These are phyloP conservation scores for Cytospora paraplurivora DNA, from an alignment of 2,329 filamentous ascomycete species.

Conservation along the genomic window DNA sequence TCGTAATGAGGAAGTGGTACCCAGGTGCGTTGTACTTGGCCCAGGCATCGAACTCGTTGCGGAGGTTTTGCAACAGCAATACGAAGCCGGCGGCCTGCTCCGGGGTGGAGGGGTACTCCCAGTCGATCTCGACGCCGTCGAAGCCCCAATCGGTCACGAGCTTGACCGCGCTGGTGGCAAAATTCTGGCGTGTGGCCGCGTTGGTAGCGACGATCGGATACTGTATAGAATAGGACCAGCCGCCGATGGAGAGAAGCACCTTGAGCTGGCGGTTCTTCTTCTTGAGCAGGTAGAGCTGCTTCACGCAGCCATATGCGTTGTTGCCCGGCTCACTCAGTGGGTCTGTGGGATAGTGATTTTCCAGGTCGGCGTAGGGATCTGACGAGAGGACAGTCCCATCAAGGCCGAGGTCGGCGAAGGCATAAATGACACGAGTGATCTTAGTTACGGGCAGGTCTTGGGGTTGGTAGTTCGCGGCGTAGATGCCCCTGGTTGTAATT, in stretches of 20 bases:
- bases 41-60: constrained; percentile 40
- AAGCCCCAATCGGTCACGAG: constrained; percentile 69
- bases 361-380: constrained; percentile 62
- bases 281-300: constrained; percentile 77
- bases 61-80: constrained; percentile 45
- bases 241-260: constrained; percentile 78
- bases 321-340: constrained; percentile 56
- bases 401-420: constrained; percentile 50
- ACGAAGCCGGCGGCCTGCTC: constrained; percentile 41
- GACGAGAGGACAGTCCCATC: constrained; percentile 57
- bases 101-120: constrained; percentile 53
- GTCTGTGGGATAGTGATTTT: constrained; percentile 71
- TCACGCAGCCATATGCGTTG: constrained; percentile 76
- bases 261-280: constrained; percentile 76
- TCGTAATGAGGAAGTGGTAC: constrained; percentile 39
- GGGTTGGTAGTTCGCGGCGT: constrained; percentile 58
- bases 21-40: constrained; percentile 34
- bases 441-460: constrained; percentile 67
- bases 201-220: constrained; percentile 67
- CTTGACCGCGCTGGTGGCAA: constrained; percentile 68
- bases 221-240: constrained; percentile 75
- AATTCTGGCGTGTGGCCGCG: constrained; percentile 60
- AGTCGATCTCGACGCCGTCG: constrained; percentile 60
- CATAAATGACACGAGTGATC: constrained; percentile 73
- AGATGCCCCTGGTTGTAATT: constrained; percentile 40